Percentiles rank a stretch among this genome's conserved stretches.
These are phyloP conservation scores for Potentilla sterilis DNA, from an alignment of 306 rosid species.

Conservation along the genomic window DNA sequence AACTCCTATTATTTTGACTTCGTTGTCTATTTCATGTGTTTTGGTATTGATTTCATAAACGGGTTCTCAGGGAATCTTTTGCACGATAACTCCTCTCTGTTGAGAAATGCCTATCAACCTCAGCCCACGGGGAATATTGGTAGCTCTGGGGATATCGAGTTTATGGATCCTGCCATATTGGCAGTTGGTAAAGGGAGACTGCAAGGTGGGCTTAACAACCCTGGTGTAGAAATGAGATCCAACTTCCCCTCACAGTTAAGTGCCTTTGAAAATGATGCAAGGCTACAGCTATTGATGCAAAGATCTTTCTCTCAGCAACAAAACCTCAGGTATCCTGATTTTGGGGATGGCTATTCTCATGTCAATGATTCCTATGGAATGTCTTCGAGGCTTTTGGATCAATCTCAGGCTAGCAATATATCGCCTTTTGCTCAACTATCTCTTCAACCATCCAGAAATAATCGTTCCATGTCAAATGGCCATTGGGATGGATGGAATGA, in stretches of 20 bases:
- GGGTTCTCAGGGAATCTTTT: conserved; percentile 56
- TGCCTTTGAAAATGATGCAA: conserved; percentile 67
- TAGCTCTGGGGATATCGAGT: conserved; percentile 64
- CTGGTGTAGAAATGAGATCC: conserved; percentile 58
- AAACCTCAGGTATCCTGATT: conserved; percentile 55
- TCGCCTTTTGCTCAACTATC: conserved; percentile 72
- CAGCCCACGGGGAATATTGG: conserved; percentile 49
- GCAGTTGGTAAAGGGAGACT: conserved; percentile 83
- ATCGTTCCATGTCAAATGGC: conserved; percentile 58
- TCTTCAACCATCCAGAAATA: conserved; percentile 71
- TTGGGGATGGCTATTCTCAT: conserved; percentile 59
- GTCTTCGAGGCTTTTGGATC: conserved; percentile 66
- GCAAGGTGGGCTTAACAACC: conserved; percentile 61
- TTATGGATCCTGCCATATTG: conserved; percentile 91
- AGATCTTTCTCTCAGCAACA: conserved; percentile 77
- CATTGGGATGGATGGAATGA: conserved; percentile 90
- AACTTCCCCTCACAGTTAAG: conserved; percentile 52
- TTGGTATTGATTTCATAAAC: neutral
- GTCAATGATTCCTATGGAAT: conserved; percentile 68
- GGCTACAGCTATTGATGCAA: conserved; percentile 77
- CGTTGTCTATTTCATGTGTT: neutral
- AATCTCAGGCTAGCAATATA: conserved; percentile 59
- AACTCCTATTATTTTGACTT: neutral
- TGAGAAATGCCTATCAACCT: conserved; percentile 64
- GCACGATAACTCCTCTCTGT: conserved; percentile 48